Percentiles rank a stretch among this genome's conserved stretches.
Conservation (phyloP, 345 rosid species). For the Cochlearia excelsa region DNA sequence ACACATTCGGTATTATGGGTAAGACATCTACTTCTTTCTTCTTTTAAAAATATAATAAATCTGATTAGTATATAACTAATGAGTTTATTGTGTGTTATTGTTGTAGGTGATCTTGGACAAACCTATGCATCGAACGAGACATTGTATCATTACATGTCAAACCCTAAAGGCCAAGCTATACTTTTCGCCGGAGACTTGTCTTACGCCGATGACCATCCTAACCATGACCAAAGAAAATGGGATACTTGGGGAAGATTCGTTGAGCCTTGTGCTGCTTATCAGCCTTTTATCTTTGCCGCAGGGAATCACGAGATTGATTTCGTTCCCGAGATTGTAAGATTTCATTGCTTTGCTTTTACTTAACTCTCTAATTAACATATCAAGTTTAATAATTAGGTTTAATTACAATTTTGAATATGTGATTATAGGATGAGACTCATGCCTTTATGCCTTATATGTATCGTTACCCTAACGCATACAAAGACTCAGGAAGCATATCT, state of each 20-base stretch:
- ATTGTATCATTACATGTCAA: conserved; percentile 44
- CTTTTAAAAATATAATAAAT: no score
- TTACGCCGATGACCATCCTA: conserved; percentile 43
- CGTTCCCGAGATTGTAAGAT: conserved; percentile 42
- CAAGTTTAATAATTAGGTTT: neutral
- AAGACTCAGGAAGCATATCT: conserved; percentile 40
- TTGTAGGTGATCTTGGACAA: conserved; percentile 54
- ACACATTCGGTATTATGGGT: conserved; percentile 73
- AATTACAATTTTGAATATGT: neutral
- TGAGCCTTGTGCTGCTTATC: conserved; percentile 50
- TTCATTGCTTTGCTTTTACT: neutral
- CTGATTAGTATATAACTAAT: neutral
- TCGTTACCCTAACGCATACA: conserved; percentile 39
- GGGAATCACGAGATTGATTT: conserved; percentile 51
- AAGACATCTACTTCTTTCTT: neutral
- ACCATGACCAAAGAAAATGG: conserved; percentile 48
- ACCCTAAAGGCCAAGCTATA: conserved; percentile 48
- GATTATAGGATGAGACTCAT: conserved; percentile 33
- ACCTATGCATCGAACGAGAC: conserved; percentile 49
- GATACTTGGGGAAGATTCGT: conserved; percentile 46
- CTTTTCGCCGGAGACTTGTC: conserved; percentile 50
- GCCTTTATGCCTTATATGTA: conserved; percentile 40
- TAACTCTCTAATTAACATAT: neutral
- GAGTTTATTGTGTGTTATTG: neutral
- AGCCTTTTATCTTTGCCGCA: conserved; percentile 50